Percentiles rank a stretch among this genome's conserved stretches.
Conservation (phyloP, 176 grass and related monocot species). For the Metroxylon sagu region DNA sequence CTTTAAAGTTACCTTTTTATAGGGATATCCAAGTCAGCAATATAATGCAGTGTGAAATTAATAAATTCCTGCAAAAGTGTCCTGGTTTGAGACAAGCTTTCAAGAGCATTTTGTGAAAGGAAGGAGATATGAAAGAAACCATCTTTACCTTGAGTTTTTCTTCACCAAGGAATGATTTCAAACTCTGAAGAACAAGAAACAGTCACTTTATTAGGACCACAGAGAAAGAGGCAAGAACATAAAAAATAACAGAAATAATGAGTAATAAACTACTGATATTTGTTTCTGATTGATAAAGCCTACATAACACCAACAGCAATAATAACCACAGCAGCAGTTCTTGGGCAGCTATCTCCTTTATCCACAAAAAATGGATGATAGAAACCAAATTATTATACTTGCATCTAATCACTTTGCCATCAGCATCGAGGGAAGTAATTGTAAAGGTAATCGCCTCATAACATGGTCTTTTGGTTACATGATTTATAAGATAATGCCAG, state of each 20-base stretch:
- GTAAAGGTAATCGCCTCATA: too few relatives aligned
- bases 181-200: conserved; percentile 47
- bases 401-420: too few relatives aligned
- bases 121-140: not conserved
- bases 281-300: too few relatives aligned
- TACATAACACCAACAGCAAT: too few relatives aligned
- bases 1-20: conserved; percentile 75
- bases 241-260: not conserved
- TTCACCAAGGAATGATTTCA: conserved; percentile 75
- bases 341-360: too few relatives aligned
- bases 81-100: not conserved
- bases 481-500: too few relatives aligned
- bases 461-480: too few relatives aligned
- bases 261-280: not conserved
- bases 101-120: not conserved
- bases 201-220: not conserved
- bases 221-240: not conserved
- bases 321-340: too few relatives aligned
- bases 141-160: conserved; percentile 76
- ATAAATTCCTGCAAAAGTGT: conserved; percentile 58
- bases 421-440: too few relatives aligned
- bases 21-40: conserved; percentile 82
- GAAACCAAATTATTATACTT: too few relatives aligned
- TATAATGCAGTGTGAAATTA: conserved; percentile 96
- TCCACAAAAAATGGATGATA: too few relatives aligned